Conservation (phyloP, 2,329 filamentous ascomycete species). For the Ceratocystis alfenasii region DNA sequence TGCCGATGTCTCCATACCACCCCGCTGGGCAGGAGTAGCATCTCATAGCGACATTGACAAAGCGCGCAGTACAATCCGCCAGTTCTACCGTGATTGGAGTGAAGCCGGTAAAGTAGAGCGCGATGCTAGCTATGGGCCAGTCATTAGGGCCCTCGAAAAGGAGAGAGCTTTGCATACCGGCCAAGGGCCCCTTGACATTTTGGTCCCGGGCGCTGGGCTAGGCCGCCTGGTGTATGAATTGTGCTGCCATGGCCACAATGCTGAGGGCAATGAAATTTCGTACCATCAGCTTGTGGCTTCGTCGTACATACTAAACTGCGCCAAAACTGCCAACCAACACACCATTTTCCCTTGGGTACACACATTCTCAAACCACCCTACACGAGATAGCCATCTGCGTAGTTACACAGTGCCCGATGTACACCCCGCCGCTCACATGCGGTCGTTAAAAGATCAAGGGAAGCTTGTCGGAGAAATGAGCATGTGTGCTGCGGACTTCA, state of each 20-base stretch:
- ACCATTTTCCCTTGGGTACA: constrained; percentile 76
- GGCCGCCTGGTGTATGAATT: constrained; percentile 84
- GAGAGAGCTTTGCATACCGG: constrained; percentile 31
- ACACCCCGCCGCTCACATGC: constrained; percentile 50
- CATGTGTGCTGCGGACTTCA: constrained; percentile 89
- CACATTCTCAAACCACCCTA: constrained; percentile 74
- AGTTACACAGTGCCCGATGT: constrained; percentile 69
- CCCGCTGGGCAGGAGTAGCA: constrained; percentile 58
- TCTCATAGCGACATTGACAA: constrained; percentile 73
- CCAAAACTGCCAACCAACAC: constrained; percentile 48
- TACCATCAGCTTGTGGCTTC: constrained; percentile 93
- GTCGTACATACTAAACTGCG: constrained; percentile 61
- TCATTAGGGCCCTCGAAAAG: constrained; percentile 51
- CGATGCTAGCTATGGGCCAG: constrained; percentile 61
- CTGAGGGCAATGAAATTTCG: constrained; percentile 90
- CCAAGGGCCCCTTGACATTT: constrained; percentile 45
- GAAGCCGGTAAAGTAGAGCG: constrained; percentile 63
- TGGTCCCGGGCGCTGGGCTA: constrained; percentile 82
- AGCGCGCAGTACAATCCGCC: constrained; percentile 78
- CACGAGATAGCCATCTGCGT: constrained; percentile 61
- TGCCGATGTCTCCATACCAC: constrained; percentile 38
- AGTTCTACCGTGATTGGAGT: constrained; percentile 94
- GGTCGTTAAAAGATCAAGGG: constrained; percentile 13
- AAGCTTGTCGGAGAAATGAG: constrained; percentile 55
- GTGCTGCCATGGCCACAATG: constrained; percentile 56